Conservation (phyloP, 257 asterid genomes). For the Anisodus tanguticus region DNA sequence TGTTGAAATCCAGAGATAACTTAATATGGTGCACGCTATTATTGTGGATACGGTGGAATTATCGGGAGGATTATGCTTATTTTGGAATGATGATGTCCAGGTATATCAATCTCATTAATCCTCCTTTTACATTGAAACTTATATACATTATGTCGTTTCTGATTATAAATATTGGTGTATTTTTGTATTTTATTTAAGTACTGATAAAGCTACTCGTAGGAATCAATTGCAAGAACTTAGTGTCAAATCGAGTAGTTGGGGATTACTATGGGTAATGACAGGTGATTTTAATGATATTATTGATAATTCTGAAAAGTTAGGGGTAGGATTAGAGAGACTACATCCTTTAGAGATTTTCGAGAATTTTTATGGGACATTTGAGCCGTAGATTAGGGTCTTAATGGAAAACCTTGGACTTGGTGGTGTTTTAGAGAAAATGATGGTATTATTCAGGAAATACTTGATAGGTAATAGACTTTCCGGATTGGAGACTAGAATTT, state of each 20-base stretch:
- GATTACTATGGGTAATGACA: background rate
- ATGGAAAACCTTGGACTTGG: background rate
- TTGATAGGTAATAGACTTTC: background rate
- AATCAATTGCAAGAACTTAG: background rate
- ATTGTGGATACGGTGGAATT: background rate
- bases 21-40: too few relatives aligned
- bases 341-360: too few relatives aligned
- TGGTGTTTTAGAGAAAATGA: background rate
- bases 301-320: background rate
- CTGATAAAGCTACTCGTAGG: background rate
- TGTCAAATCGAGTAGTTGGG: background rate
- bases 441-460: background rate
- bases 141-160: background rate
- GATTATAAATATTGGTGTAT: too few relatives aligned
- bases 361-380: too few relatives aligned
- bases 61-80: too few relatives aligned
- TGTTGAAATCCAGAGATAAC: background rate
- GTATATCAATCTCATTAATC: background rate
- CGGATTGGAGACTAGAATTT: background rate
- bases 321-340: background rate
- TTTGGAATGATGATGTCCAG: background rate
- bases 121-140: background rate
- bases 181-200: background rate
- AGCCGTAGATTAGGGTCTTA: background rate
- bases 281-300: background rate